phyloP scores from a whole-genome alignment of 148 eudicot genomes.

The Arctostaphylos glauca region DNA sequence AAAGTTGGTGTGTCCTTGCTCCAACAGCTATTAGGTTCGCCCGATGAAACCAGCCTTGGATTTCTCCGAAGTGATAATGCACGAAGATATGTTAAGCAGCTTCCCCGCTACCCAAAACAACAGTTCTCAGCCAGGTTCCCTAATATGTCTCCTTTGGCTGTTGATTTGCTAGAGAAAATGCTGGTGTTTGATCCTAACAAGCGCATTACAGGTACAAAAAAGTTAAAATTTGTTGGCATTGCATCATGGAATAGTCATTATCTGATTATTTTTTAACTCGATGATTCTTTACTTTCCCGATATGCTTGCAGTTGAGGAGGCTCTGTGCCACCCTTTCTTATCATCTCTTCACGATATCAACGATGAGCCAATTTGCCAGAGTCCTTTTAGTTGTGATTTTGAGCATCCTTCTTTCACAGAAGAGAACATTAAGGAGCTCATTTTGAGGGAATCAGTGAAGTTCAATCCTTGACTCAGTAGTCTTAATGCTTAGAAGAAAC shows the following conservation, averaged over 20 bases:
- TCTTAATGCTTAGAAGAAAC: background rate
- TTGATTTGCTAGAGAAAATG: slow-evolving; percentile 84
- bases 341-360: slow-evolving; percentile 66
- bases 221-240: background rate
- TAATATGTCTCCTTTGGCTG: slow-evolving; percentile 54
- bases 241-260: background rate
- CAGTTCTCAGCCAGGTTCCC: slow-evolving; percentile 63
- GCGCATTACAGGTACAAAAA: slow-evolving; percentile 67
- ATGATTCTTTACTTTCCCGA: background rate
- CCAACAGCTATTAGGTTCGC: slow-evolving; percentile 74
- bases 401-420: slow-evolving; percentile 66
- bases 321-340: slow-evolving; percentile 76
- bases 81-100: slow-evolving; percentile 71
- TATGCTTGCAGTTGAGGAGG: slow-evolving; percentile 58
- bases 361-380: slow-evolving; percentile 62
- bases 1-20: slow-evolving; percentile 13
- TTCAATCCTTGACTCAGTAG: slow-evolving; percentile 63
- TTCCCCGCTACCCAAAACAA: slow-evolving; percentile 72
- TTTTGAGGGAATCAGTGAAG: slow-evolving; percentile 75
- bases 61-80: slow-evolving; percentile 80
- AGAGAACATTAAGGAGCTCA: slow-evolving; percentile 79
- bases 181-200: slow-evolving; percentile 79
- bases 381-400: slow-evolving; percentile 65
- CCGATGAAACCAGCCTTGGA: slow-evolving; percentile 71
- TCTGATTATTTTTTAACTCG: background rate